Conservation (phyloP, 768 basidiomycete genomes). For the Collybia nuda region DNA sequence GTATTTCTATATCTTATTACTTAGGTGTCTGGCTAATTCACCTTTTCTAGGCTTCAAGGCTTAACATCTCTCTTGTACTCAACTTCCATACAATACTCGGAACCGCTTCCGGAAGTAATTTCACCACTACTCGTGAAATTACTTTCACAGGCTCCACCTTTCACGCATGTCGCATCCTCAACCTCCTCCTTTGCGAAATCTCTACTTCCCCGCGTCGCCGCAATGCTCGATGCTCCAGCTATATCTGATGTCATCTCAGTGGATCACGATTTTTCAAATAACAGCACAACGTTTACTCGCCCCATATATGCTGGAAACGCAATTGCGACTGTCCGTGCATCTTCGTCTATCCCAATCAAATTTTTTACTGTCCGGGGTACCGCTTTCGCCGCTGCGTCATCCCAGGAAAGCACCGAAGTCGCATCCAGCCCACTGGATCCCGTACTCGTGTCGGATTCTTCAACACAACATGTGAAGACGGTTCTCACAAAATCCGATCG, state of each 20-base stretch:
- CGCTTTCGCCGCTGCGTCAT: slow-evolving; percentile 73
- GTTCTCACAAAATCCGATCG: slow-evolving; percentile 87
- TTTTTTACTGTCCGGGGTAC: slow-evolving; percentile 95
- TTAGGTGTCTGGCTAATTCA: slow-evolving; percentile 7
- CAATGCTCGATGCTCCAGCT: slow-evolving; percentile 84
- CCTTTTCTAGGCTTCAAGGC: slow-evolving; percentile 57
- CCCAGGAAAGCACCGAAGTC: slow-evolving; percentile 52
- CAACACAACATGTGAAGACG: slow-evolving; percentile 67
- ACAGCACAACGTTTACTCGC: slow-evolving; percentile 83
- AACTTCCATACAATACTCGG: slow-evolving; percentile 64
- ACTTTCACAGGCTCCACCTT: slow-evolving; percentile 59
- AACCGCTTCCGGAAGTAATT: slow-evolving; percentile 72
- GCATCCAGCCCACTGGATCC: slow-evolving; percentile 63
- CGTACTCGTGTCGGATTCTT: slow-evolving; percentile 56
- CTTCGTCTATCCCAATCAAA: slow-evolving; percentile 78
- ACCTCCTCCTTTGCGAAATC: slow-evolving; percentile 94
- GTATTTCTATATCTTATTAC: slow-evolving; percentile 33
- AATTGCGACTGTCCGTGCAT: slow-evolving; percentile 85
- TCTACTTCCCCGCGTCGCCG: slow-evolving; percentile 89
- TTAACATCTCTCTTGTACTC: slow-evolving; percentile 69
- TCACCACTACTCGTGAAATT: slow-evolving; percentile 82
- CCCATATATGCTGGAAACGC: slow-evolving; percentile 99
- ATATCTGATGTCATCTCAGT: slow-evolving; percentile 89
- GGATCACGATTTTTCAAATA: slow-evolving; percentile 65
- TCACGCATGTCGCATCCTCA: slow-evolving; percentile 89